Percentiles rank a stretch among this genome's conserved stretches.
Evolutionary conservation across 73 alveolate genomes (phyloP).

Genomic region (Paramecium sonneborni): DNA sequence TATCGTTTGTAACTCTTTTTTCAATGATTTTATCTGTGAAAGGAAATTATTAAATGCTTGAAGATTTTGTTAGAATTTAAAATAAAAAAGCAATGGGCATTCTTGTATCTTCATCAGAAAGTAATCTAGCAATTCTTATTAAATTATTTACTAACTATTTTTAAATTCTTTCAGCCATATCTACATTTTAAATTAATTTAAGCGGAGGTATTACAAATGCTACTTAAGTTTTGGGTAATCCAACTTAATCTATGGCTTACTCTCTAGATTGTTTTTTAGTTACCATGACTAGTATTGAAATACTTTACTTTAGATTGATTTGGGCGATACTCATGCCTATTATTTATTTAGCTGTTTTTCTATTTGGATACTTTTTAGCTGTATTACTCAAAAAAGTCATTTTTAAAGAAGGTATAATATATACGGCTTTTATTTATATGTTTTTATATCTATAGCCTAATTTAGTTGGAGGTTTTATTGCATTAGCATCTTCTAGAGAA

Average conservation of each 20-base stretch:
- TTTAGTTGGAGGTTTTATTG: constrained; percentile 41
- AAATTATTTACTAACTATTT: constrained; percentile 46
- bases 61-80: background rate
- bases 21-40: constrained; percentile 46
- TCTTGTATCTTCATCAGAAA: background rate
- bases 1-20: background rate
- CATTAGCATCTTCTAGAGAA: constrained; percentile 16
- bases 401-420: constrained; percentile 21
- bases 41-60: constrained; percentile 43
- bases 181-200: constrained; percentile 24
- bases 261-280: constrained; percentile 53
- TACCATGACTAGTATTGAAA: background rate
- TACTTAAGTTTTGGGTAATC: constrained; percentile 26
- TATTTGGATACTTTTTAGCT: background rate
- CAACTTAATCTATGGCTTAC: constrained; percentile 49
- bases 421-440: constrained; percentile 39
- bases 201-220: background rate
- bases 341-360: constrained; percentile 15
- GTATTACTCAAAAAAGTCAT: background rate
- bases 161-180: background rate
- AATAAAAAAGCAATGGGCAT: background rate
- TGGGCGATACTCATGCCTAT: constrained; percentile 56
- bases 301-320: constrained; percentile 28
- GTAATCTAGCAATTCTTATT: constrained; percentile 41
- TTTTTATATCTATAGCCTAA: constrained; percentile 31